phyloP scores from a whole-genome alignment of 805 yeast species.

The Wickerhamomyces bisporus region DNA sequence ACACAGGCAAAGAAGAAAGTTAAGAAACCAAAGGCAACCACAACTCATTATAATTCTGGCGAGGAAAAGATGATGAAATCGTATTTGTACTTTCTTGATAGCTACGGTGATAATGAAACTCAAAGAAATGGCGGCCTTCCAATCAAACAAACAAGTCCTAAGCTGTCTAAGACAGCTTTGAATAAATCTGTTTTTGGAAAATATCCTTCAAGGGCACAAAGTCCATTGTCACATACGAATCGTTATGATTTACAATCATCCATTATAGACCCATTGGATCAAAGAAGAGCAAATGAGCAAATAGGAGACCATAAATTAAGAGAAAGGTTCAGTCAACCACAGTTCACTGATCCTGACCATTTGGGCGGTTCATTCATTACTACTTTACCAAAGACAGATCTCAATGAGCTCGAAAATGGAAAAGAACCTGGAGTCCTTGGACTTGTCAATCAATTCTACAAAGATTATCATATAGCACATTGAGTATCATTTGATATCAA shows the following conservation, averaged over 20 bases:
- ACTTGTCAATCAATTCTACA: slow-evolving; percentile 75
- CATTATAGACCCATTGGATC: background rate
- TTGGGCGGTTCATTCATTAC: slow-evolving; percentile 42
- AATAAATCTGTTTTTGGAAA: slow-evolving; percentile 1
- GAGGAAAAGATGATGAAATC: slow-evolving; percentile 90
- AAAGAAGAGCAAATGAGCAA: slow-evolving; percentile 6
- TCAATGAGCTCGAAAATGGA: slow-evolving; percentile 17
- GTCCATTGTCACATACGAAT: too few relatives aligned
- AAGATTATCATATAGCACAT: slow-evolving; percentile 29
- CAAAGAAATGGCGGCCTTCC: slow-evolving; percentile 19
- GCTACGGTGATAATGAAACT: slow-evolving; percentile 52
- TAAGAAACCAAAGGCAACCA: slow-evolving; percentile 20
- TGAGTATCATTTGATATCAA: background rate
- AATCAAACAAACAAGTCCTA: background rate
- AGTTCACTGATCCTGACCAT: slow-evolving; percentile 9
- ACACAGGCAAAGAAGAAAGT: slow-evolving; percentile 36
- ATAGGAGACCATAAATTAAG: slow-evolving; percentile 2
- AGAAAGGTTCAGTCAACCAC: slow-evolving; percentile 3
- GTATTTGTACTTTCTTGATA: slow-evolving; percentile 80
- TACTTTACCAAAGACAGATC: slow-evolving; percentile 33
- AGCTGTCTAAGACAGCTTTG: slow-evolving; percentile 3
- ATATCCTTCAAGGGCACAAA: too few relatives aligned
- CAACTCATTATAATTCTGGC: slow-evolving; percentile 38
- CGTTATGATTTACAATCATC: too few relatives aligned
- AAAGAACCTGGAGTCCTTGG: slow-evolving; percentile 61